Conservation (phyloP, 2,329 filamentous ascomycete species). For the Pestalotiopsis sp. region DNA sequence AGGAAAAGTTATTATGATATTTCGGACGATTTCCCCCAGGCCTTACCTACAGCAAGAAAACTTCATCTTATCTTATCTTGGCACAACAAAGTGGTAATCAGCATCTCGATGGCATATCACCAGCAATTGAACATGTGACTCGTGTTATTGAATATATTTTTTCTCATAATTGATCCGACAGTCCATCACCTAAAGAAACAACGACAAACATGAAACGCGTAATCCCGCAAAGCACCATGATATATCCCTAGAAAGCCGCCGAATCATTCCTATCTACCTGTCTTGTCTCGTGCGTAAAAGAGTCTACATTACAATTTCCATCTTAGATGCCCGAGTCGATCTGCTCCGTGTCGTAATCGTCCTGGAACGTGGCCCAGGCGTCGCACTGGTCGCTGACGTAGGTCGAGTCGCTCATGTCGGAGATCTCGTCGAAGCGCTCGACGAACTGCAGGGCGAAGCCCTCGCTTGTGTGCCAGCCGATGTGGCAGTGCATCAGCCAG, state of each 20-base stretch:
- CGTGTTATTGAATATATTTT: too few species aligned
- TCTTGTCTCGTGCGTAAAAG: background rate
- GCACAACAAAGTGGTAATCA: too few species aligned
- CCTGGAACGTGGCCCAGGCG: slow-evolving; percentile 31
- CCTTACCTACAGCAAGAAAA: too few species aligned
- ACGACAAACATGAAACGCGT: too few species aligned
- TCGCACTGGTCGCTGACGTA: slow-evolving; percentile 22
- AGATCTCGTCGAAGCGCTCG: slow-evolving; percentile 33
- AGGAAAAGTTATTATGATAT: too few species aligned
- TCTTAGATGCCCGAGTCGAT: slow-evolving; percentile 35
- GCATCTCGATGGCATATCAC: too few species aligned
- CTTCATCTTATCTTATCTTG: too few species aligned
- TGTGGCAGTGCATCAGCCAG: slow-evolving; percentile 43
- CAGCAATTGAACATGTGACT: too few species aligned
- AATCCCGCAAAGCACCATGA: background rate
- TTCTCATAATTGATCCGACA: too few species aligned
- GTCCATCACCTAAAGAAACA: too few species aligned
- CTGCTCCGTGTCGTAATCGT: slow-evolving; percentile 20
- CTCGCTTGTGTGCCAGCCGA: slow-evolving; percentile 51
- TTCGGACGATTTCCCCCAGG: too few species aligned
- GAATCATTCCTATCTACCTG: background rate
- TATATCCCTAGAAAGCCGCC: background rate
- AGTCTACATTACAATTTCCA: background rate
- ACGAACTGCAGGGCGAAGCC: slow-evolving; percentile 57
- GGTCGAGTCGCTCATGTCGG: slow-evolving; percentile 18